Base-by-base conservation (phyloP, 2,329 filamentous ascomycete genomes). In the Neoarthrinium moseri region DNA sequence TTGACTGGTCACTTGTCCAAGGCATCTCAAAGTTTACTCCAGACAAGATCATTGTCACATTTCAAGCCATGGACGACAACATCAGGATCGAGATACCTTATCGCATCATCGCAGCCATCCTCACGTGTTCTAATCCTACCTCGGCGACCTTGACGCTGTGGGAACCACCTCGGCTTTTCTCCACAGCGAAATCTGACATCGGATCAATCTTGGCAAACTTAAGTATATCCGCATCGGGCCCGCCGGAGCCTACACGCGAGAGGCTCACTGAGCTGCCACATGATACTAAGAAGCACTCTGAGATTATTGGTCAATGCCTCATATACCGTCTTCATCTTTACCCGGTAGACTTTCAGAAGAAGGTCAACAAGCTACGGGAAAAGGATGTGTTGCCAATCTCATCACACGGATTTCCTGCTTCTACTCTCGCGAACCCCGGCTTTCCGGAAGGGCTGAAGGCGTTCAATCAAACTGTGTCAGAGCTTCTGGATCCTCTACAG, bases 161-260 rank as follows among this genome's bases (percentile, higher is more conserved):
- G 17, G 71, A 75, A 23, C 69, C 78, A 2, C 80, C 80, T 0
- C 67, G 68, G 2, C 74, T 80, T 42, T 80, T 78, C 43, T n/a
- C n/a, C n/a, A n/a, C n/a, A n/a, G n/a, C n/a, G n/a, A n/a, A n/a
- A n/a, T n/a, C n/a, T n/a, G n/a, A n/a, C n/a, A n/a, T n/a, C n/a
- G n/a, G n/a, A n/a, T n/a, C n/a, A n/a, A n/a, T n/a, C n/a, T n/a
- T n/a, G n/a, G n/a, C n/a, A n/a, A n/a, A n/a, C n/a, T n/a, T n/a
- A n/a, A n/a, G n/a, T n/a, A n/a, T n/a, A n/a, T n/a, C n/a, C n/a
- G n/a, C n/a, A n/a, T n/a, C n/a, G n/a, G n/a, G n/a, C n/a, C n/a
- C n/a, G n/a, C n/a, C n/a, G n/a, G 23, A 18, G 18, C 17, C 40
- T 5, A 21, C 40, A 10, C 15, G 56, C 55, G 41, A 37, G 15